A percentile compares a stretch with the other conserved stretches of the same genome.
Conservation (phyloP, 371 early-diverging fungal genomes). For the Nematocida parisii region DNA sequence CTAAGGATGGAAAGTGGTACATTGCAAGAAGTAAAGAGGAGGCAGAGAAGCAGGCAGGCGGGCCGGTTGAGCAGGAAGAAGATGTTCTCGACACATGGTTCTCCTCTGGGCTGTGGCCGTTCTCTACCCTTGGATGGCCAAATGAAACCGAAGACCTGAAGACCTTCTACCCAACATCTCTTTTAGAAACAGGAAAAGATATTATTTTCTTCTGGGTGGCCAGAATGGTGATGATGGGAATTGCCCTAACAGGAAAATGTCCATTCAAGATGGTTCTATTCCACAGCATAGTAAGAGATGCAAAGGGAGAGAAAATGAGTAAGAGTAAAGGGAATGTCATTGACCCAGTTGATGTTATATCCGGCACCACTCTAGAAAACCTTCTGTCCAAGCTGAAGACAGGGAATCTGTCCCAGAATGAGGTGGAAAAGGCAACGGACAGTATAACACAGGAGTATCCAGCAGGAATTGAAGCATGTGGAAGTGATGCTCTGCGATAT, state of each 20-base stretch:
- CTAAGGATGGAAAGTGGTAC: constrained; percentile 78
- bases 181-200: constrained; percentile 97
- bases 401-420: constrained; percentile 82
- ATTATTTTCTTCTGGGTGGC: constrained; percentile 99
- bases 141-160: constrained; percentile 73
- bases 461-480: constrained; percentile 94
- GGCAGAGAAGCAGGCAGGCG: constrained; percentile 71
- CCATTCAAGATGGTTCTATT: constrained; percentile 84
- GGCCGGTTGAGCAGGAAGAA: constrained; percentile 75
- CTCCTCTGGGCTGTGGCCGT: constrained; percentile 96
- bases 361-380: constrained; percentile 78
- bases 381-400: constrained; percentile 75
- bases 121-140: constrained; percentile 93
- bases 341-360: constrained; percentile 94
- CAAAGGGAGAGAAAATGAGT: constrained; percentile 97
- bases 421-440: constrained; percentile 75
- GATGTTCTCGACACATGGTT: constrained; percentile 99
- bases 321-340: constrained; percentile 97
- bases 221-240: constrained; percentile 97
- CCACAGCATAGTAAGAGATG: constrained; percentile 98
- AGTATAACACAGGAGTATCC: constrained; percentile 83
- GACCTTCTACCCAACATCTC: constrained; percentile 82
- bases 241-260: constrained; percentile 83
- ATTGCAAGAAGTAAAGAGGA: constrained; percentile 78
- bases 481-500: constrained; percentile 96